Percentiles rank a stretch among this genome's conserved stretches.
Conservation (phyloP, 169 alveolate species). For the Amoebophrya sp. region DNA sequence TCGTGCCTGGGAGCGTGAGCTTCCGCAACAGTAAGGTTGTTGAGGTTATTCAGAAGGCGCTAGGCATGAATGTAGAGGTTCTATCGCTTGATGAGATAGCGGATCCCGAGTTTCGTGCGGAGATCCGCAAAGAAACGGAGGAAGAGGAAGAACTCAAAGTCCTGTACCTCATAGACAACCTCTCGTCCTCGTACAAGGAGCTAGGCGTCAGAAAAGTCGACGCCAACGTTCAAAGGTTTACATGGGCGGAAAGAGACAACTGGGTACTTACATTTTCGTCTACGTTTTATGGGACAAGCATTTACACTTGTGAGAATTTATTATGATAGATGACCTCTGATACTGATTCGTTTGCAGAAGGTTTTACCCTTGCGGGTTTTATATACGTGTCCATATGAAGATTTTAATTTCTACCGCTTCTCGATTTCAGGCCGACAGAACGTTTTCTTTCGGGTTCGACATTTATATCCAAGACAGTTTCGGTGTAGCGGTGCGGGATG, state of each 20-base stretch:
- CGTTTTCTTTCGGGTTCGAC: not conserved
- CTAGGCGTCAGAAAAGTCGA: not conserved
- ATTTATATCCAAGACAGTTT: not conserved
- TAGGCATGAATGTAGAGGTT: not conserved
- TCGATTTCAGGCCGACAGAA: no score
- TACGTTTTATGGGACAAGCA: no score
- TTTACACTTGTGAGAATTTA: no score
- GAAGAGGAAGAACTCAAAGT: not conserved
- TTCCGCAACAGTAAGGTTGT: not conserved
- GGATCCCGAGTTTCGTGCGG: not conserved
- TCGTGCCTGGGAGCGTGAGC: not conserved
- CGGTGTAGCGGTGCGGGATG: not conserved
- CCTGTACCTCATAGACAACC: not conserved
- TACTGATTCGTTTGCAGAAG: no score
- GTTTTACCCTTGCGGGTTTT: no score
- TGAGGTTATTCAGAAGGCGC: not conserved
- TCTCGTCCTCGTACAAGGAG: not conserved
- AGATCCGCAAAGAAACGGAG: conserved; percentile 3
- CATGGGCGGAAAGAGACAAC: not conserved
- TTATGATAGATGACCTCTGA: no score
- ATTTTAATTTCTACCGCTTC: no score
- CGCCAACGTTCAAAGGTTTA: not conserved
- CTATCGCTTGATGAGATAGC: not conserved
- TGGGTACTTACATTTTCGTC: no score
- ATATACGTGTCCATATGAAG: no score